These are phyloP conservation scores for Trichophyton schoenleinii DNA, from an alignment of 2,329 filamentous ascomycete species.

Conservation along the genomic window DNA sequence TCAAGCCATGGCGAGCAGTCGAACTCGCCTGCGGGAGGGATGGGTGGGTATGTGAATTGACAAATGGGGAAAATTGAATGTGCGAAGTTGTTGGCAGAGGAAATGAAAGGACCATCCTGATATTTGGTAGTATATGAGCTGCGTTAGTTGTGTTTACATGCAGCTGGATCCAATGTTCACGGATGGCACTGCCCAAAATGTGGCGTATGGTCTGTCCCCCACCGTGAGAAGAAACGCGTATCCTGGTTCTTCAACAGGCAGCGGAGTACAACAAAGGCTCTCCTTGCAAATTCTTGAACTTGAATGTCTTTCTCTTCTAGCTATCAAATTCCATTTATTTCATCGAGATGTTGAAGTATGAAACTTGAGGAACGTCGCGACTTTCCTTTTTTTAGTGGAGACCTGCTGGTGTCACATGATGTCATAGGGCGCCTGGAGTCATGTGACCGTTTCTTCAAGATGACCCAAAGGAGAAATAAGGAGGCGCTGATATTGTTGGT, in stretches of 20 bases:
- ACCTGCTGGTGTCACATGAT: background rate
- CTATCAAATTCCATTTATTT: background rate
- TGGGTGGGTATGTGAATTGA: constrained; percentile 71
- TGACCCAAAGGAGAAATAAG: background rate
- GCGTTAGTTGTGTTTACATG: background rate
- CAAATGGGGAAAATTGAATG: constrained; percentile 65
- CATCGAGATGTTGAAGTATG: background rate
- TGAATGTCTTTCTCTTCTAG: background rate
- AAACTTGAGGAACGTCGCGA: background rate
- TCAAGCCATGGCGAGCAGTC: constrained; percentile 69
- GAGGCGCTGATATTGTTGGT: background rate
- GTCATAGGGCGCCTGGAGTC: background rate
- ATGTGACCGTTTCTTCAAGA: background rate
- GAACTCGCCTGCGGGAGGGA: constrained; percentile 74
- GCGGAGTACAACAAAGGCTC: background rate
- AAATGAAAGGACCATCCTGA: constrained; percentile 76
- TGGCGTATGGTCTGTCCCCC: background rate
- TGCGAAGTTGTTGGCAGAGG: constrained; percentile 78
- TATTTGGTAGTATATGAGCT: background rate
- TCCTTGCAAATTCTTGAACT: background rate
- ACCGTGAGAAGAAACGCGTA: background rate
- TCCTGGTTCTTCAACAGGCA: background rate
- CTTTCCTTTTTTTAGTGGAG: background rate
- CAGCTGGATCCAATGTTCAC: background rate
- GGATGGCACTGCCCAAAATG: background rate